These are phyloP conservation scores for Anthostomella pinea DNA, from an alignment of 2,329 filamentous ascomycete species.

Conservation along the genomic window DNA sequence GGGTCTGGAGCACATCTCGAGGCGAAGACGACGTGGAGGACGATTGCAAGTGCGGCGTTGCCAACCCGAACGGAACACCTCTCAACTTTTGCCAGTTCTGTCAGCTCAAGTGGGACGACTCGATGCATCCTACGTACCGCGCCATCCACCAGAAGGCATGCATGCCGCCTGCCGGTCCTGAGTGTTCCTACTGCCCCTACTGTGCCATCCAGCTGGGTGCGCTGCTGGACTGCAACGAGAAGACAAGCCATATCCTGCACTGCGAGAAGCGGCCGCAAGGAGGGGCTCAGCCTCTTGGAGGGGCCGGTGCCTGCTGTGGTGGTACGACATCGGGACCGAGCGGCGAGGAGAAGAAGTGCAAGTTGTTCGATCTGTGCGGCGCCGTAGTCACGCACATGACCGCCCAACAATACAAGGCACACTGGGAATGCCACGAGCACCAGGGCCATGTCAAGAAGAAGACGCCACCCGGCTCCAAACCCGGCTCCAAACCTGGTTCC, in stretches of 20 bases:
- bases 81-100: conserved; percentile 9
- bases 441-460: background rate
- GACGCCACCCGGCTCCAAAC: background rate
- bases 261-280: conserved; percentile 5
- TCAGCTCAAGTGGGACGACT: conserved; percentile 9
- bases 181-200: conserved; percentile 9
- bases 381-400: conserved; percentile 6
- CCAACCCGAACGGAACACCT: background rate
- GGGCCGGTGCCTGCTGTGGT: background rate
- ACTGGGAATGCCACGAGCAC: conserved; percentile 2
- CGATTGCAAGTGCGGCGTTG: background rate
- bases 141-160: conserved; percentile 8
- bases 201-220: conserved; percentile 11
- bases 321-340: background rate
- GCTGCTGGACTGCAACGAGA: background rate
- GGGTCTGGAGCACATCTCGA: background rate
- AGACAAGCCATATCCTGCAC: conserved; percentile 2
- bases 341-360: conserved; percentile 3
- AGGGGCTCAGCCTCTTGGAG: background rate
- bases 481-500: no score
- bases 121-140: conserved; percentile 13
- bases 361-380: conserved; percentile 3
- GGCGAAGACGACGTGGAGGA: background rate
- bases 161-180: conserved; percentile 2
- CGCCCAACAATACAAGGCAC: background rate